Evolutionary conservation across 1,284 basidiomycete genomes (phyloP), one percentile per base, ranked within the genome.

Genomic region (Trametes pubescens): DNA sequence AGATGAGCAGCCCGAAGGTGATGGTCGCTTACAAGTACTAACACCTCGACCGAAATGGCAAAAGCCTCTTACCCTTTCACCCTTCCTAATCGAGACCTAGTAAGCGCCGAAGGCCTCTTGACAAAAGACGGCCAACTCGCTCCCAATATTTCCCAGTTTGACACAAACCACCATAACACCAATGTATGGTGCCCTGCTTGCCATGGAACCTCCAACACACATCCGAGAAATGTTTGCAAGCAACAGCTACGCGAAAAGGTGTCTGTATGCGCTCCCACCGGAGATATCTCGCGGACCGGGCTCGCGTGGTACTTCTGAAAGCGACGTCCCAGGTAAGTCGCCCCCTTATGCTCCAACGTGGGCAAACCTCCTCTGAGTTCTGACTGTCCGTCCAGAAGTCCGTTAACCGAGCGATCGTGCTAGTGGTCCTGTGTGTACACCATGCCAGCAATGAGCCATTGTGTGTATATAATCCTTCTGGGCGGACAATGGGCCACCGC

Each of bases 221-320:
- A 8, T 32, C 29, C 29, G 3, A 32, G 29, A 38, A 38, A 10
- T 38, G 11, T 13, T 38, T 38, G 4, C 37, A 10, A 38, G 11
- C 5, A 38, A 13, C 3, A 11, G 10, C 37, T 38, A 16, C 10
- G 14, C 14, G 9, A 18, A 26, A 9, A 48, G 24, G 16, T 9
- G 4, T 26, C 4, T 35, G 9, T 14, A 21, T 7, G n/a, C 32
- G 32, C n/a, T 51, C 49, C n/a, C 24, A 35, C 29, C n/a, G 61
- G 65, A 51, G 55, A 48, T 68, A 55, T 60, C 70, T 43, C 77
- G 68, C 57, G 54, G 43, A 32, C 57, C 57, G 55, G 38, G 47
- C 24, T 61, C 55, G 53, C 52, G 46, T 58, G 18, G 37, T 1
- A 64, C 61, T 61, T 59, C 62, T 44, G 53, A 66, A 63, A 57